These are phyloP conservation scores for Geotrichum cucujoidarum DNA, from an alignment of 1,139 yeast genomes.

Conservation along the genomic window DNA sequence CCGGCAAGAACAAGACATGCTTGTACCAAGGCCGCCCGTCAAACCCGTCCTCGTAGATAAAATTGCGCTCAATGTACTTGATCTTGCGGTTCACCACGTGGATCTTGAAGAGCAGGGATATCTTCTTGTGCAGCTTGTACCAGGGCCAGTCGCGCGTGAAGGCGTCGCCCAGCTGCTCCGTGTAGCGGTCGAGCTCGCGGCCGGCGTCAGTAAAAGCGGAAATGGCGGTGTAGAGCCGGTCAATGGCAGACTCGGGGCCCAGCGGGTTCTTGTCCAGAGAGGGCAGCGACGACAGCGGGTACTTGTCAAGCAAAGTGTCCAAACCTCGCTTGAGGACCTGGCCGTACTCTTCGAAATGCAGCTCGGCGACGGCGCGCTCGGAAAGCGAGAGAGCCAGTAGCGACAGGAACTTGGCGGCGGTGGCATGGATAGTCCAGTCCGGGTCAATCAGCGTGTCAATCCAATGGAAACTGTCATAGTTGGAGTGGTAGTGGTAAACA, in stretches of 20 bases:
- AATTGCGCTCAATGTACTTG: conserved; percentile 50
- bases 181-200: conserved; percentile 31
- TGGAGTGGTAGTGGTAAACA: conserved; percentile 65
- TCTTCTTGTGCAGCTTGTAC: conserved; percentile 33
- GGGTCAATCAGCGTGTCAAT: conserved; percentile 57
- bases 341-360: conserved; percentile 45
- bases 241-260: conserved; percentile 23
- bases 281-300: background rate
- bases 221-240: conserved; percentile 29
- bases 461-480: conserved; percentile 66
- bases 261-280: background rate
- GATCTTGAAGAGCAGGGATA: conserved; percentile 30
- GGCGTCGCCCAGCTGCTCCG: conserved; percentile 29
- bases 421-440: conserved; percentile 50
- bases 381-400: conserved; percentile 44
- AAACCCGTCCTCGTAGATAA: conserved; percentile 38
- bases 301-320: conserved; percentile 4
- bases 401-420: conserved; percentile 51
- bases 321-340: conserved; percentile 24
- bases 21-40: conserved; percentile 21
- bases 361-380: conserved; percentile 44
- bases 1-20: conserved; percentile 22
- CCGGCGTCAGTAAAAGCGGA: conserved; percentile 26
- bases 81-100: conserved; percentile 37
- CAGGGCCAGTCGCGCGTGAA: conserved; percentile 33